phyloP scores from a whole-genome alignment of 1,284 basidiomycete species.

The Megacollybia platyphylla region DNA sequence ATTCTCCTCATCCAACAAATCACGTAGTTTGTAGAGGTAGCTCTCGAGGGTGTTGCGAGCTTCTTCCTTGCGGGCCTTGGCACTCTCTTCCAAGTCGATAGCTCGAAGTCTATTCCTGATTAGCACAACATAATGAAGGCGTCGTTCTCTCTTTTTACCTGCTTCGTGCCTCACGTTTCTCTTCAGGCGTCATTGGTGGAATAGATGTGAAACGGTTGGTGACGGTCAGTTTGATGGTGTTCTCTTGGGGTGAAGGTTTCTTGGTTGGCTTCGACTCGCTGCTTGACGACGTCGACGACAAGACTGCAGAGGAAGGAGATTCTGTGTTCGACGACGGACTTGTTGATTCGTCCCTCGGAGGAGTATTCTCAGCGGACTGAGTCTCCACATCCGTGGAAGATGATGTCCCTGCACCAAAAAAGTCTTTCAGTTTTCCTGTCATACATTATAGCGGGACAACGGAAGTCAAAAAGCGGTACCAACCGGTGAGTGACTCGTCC shows the following conservation, averaged over 20 bases:
- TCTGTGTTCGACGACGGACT: constrained; percentile 12
- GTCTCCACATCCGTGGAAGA: constrained; percentile 23
- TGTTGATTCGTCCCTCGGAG: constrained; percentile 24
- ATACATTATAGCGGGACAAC: constrained; percentile 6
- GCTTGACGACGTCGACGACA: constrained; percentile 14
- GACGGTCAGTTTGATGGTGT: constrained; percentile 54
- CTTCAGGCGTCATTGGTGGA: constrained; percentile 57
- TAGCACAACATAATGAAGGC: not conserved
- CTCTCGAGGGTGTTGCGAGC: constrained; percentile 87
- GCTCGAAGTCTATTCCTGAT: constrained; percentile 51
- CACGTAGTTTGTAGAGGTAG: constrained; percentile 84
- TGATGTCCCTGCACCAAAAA: constrained; percentile 58
- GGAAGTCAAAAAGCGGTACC: constrained; percentile 10
- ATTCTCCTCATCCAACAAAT: constrained; percentile 62
- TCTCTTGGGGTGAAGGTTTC: constrained; percentile 25
- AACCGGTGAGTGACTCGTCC: constrained; percentile 64
- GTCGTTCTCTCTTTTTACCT: constrained; percentile 31
- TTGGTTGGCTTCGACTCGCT: constrained; percentile 18
- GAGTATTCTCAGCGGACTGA: constrained; percentile 22
- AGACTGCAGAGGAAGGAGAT: constrained; percentile 14
- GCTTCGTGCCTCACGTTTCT: constrained; percentile 60
- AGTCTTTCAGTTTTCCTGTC: constrained; percentile 69
- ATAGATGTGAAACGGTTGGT: constrained; percentile 50
- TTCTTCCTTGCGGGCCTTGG: constrained; percentile 77
- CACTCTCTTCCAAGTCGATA: constrained; percentile 67